Base-by-base conservation (phyloP, 2,329 filamentous ascomycete species). In the Fusarium sp. region DNA sequence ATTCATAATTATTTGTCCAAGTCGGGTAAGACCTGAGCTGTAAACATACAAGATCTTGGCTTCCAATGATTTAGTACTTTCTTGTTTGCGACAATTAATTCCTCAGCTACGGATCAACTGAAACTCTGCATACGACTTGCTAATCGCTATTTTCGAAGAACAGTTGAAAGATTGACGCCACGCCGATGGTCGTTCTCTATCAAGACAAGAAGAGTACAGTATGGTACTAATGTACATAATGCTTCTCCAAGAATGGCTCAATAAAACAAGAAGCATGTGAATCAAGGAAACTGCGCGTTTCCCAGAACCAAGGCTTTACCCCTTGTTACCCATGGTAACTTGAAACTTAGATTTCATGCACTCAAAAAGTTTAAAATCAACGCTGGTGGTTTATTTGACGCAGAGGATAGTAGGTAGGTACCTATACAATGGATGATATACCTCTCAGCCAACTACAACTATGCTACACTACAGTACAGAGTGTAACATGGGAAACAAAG, bases 321-420 rank as follows among this genome's bases (percentile, higher is more conserved):
- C 67, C 58, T 68, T 57, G 63, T 68, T 68, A 65, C 54, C 48
- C 19, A 19, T 41, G 51, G 53, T 56, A 50, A 71, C 67, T 68
- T 23, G 28, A 51, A 71, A 51, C 54, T 41, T 43, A 52, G 61
- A 60, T 42, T 39, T 30, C 31, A 58, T 44, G 45, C n/a, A 21
- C 30, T 26, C 34, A 23, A 26, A 18, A 64, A 48, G n/a, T 48
- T 42, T 59, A 34, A 53, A 37, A 31, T 10, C 16, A 11, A 31
- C 26, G 23, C 14, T 11, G 18, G 23, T 51, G 39, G 37, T 21
- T 14, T 39, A 39, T 41, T 39, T 55, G 28, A 44, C 26, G n/a
- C 45, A 44, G 25, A 46, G 19, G 11, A 28, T 28, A 28, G 11
- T 28, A 28, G 11, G 11, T 51, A 37, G 16, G 9, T 30, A 14